A percentile compares a stretch with the other conserved stretches of the same genome.
phyloP scores from a whole-genome alignment of 768 basidiomycete genomes.

The Rickenella mellea region DNA sequence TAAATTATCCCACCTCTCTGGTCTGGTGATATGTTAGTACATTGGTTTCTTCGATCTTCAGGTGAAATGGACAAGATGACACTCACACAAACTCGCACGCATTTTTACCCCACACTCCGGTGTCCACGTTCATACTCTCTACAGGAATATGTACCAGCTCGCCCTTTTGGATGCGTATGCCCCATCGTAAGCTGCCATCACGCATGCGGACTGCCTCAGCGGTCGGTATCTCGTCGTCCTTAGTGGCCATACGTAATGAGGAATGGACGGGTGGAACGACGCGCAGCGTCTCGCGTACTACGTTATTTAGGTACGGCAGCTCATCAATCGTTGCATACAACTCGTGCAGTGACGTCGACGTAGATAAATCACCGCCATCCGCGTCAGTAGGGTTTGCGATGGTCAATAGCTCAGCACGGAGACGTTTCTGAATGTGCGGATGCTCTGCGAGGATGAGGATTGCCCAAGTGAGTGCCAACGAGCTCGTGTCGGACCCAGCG shows the following conservation, averaged over 20 bases:
- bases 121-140: slow-evolving; percentile 74
- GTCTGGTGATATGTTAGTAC: slow-evolving; percentile 30
- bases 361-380: slow-evolving; percentile 36
- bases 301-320: slow-evolving; percentile 67
- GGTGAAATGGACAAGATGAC: not conserved
- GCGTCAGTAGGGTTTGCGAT: slow-evolving; percentile 29
- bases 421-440: slow-evolving; percentile 54
- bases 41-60: not conserved
- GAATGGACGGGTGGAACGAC: slow-evolving; percentile 75
- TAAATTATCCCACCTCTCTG: slow-evolving; percentile 73
- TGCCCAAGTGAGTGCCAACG: slow-evolving; percentile 78
- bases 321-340: slow-evolving; percentile 45
- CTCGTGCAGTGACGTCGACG: slow-evolving; percentile 61
- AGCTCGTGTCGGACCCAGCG: slow-evolving; percentile 83
- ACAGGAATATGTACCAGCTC: slow-evolving; percentile 70
- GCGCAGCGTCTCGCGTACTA: slow-evolving; percentile 68
- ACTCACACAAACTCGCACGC: slow-evolving; percentile 76
- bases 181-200: slow-evolving; percentile 34
- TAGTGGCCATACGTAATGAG: slow-evolving; percentile 66
- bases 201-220: slow-evolving; percentile 44
- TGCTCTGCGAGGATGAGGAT: slow-evolving; percentile 64
- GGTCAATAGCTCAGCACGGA: slow-evolving; percentile 58
- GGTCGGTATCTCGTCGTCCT: slow-evolving; percentile 71
- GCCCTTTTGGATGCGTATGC: slow-evolving; percentile 46
- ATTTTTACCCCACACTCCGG: slow-evolving; percentile 68